Conservation (phyloP, 2,329 filamentous ascomycete species). For the Lojkania enalia region DNA sequence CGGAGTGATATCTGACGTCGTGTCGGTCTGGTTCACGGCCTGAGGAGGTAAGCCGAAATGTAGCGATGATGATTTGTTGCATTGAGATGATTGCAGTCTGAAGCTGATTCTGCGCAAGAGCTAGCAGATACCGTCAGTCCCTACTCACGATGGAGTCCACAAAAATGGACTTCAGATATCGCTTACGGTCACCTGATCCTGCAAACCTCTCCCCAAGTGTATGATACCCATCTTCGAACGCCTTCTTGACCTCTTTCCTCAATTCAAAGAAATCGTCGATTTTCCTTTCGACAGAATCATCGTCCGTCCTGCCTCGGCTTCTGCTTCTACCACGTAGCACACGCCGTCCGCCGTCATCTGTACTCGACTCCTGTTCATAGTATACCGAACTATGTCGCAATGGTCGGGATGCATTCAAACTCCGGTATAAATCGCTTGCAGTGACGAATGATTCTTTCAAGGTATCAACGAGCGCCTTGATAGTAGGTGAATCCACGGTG, state of each 20-base stretch:
- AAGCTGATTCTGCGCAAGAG: not conserved
- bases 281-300: too few species aligned
- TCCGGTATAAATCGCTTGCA: not conserved
- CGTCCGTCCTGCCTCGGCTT: not conserved
- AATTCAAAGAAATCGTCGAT: not conserved
- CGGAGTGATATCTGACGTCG: not conserved
- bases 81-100: not conserved
- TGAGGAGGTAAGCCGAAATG: not conserved
- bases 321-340: slow-evolving; percentile 1
- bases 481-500: too few species aligned
- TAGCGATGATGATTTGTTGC: not conserved
- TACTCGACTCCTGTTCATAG: not conserved
- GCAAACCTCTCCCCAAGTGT: not conserved
- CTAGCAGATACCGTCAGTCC: not conserved
- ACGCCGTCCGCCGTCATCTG: not conserved
- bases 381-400: not conserved
- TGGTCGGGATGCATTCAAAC: not conserved
- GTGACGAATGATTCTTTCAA: not conserved
- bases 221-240: not conserved
- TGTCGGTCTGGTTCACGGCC: not conserved
- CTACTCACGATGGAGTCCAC: not conserved
- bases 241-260: not conserved
- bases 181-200: slow-evolving; percentile 1
- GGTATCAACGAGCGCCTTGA: not conserved
- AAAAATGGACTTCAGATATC: not conserved